Conservation (phyloP, 78 protist species). For the Monocercomonoides exilis region DNA sequence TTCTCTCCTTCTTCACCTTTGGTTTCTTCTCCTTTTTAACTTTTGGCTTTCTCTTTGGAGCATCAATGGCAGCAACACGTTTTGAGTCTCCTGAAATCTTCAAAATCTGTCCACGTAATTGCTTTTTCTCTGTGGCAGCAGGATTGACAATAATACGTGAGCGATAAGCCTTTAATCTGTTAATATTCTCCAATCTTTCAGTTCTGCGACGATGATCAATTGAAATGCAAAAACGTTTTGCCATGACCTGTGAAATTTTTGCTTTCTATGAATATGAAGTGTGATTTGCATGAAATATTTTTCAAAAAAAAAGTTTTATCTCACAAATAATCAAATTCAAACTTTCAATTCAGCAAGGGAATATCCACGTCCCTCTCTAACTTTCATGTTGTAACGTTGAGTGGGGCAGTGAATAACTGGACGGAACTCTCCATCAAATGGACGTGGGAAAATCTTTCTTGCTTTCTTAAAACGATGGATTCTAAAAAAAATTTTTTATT, state of each 20-base stretch:
- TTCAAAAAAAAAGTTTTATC: no score
- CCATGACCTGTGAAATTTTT: slow-evolving; percentile 43
- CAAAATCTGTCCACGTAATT: neutral
- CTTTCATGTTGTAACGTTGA: slow-evolving; percentile 75
- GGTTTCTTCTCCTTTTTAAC: no score
- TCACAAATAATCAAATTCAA: neutral
- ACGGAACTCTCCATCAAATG: slow-evolving; percentile 75
- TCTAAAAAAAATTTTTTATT: neutral
- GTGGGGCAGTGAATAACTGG: slow-evolving; percentile 91
- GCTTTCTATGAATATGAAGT: slow-evolving; percentile 49
- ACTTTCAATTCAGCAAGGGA: slow-evolving; percentile 90
- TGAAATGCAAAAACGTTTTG: slow-evolving; percentile 85
- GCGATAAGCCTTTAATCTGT: slow-evolving; percentile 87
- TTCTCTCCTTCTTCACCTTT: no score
- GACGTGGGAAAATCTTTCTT: slow-evolving; percentile 83
- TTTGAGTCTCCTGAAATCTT: neutral
- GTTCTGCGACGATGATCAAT: slow-evolving; percentile 94
- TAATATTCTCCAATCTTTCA: slow-evolving; percentile 79
- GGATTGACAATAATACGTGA: slow-evolving; percentile 64
- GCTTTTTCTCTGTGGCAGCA: neutral
- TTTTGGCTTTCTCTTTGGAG: neutral
- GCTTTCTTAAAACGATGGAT: slow-evolving; percentile 63
- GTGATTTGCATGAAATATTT: neutral
- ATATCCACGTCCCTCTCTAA: slow-evolving; percentile 96
- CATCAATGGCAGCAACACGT: neutral